Evolutionary conservation across 1,139 yeast species (phyloP).

Genomic region (Saccharomycopsis hybrid): DNA sequence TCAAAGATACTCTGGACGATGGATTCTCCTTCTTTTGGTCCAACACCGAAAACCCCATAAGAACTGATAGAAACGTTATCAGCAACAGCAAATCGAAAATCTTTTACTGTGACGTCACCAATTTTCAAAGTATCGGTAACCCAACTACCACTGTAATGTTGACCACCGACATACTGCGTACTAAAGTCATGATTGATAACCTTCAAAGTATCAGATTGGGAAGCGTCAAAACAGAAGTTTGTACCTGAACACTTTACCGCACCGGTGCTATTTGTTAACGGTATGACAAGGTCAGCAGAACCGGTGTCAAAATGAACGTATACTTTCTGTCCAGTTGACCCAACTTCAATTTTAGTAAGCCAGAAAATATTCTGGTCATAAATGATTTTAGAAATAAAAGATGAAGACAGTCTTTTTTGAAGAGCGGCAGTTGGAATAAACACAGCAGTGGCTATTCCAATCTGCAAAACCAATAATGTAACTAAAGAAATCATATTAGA

Average conservation of each 20-base stretch:
- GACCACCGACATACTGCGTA: background rate
- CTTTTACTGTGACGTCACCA: background rate
- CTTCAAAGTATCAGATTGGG: constrained; percentile 23
- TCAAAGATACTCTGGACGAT: background rate
- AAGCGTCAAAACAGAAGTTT: constrained; percentile 27
- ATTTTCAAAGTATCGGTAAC: background rate
- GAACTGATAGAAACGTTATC: constrained; percentile 22
- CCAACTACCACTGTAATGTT: background rate
- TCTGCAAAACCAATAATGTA: too few relatives aligned
- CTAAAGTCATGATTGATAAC: constrained; percentile 30
- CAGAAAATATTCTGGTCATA: too few relatives aligned
- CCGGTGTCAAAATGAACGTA: constrained; percentile 58
- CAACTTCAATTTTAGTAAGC: constrained; percentile 33
- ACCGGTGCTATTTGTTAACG: background rate
- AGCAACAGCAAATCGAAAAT: constrained; percentile 26
- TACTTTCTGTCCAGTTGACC: constrained; percentile 46
- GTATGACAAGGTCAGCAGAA: constrained; percentile 61
- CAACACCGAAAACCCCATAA: constrained; percentile 8
- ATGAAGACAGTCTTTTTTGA: too few relatives aligned
- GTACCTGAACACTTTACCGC: constrained; percentile 4
- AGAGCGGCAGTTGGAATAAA: too few relatives aligned
- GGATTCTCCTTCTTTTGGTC: constrained; percentile 2
- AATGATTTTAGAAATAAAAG: too few relatives aligned
- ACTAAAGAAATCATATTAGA: too few relatives aligned
- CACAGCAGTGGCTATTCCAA: too few relatives aligned